phyloP scores from a whole-genome alignment of 176 grass and related monocot genomes.

The Olyra latifolia region DNA sequence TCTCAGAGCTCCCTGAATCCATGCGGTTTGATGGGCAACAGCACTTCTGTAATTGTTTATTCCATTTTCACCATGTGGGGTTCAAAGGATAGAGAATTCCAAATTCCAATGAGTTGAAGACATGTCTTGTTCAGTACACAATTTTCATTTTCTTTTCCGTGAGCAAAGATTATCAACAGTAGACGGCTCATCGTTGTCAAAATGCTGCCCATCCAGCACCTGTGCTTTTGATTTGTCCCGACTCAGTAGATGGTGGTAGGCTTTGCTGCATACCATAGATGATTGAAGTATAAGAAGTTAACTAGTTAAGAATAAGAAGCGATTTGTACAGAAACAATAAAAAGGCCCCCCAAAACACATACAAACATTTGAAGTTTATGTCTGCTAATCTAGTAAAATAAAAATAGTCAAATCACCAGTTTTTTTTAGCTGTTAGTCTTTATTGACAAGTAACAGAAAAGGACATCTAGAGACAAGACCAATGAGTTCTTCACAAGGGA shows the following conservation, averaged over 20 bases:
- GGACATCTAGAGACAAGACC: neutral
- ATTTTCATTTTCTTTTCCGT: conserved; percentile 28
- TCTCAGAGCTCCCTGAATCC: conserved; percentile 35
- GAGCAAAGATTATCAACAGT: conserved; percentile 30
- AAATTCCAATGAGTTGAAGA: neutral
- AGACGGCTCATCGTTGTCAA: conserved; percentile 40
- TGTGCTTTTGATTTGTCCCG: conserved; percentile 63
- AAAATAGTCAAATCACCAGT: neutral
- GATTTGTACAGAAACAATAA: neutral
- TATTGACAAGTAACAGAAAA: conserved; percentile 2
- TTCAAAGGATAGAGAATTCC: conserved; percentile 17
- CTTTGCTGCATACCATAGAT: conserved; percentile 58
- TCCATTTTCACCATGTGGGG: conserved; percentile 36
- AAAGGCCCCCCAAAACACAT: neutral
- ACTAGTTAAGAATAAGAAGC: neutral
- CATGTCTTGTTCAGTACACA: conserved; percentile 33
- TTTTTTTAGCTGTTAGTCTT: neutral
- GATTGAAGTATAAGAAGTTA: conserved; percentile 3
- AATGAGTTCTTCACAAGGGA: neutral
- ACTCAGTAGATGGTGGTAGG: conserved; percentile 55
- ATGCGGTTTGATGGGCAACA: conserved; percentile 27
- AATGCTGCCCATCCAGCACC: conserved; percentile 98
- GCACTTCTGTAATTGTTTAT: conserved; percentile 40
- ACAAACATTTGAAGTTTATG: neutral
- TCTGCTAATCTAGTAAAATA: neutral